phyloP scores from a whole-genome alignment of 148 eudicot species.

The Rhododendron vialii region DNA sequence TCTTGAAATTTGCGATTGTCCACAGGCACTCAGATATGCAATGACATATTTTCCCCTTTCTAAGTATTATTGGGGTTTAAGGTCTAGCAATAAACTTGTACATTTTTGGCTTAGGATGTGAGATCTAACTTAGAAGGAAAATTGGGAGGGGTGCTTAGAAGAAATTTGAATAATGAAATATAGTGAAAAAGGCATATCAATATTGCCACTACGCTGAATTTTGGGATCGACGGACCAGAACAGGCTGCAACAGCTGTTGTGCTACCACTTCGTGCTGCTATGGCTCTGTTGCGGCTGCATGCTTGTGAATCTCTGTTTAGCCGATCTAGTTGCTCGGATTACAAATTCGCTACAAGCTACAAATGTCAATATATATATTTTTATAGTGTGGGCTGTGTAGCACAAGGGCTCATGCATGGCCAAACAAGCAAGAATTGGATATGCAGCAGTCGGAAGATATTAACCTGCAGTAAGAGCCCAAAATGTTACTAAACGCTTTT shows the following conservation, averaged over 20 bases:
- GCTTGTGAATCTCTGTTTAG: background rate
- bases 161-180: background rate
- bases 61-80: background rate
- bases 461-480: background rate
- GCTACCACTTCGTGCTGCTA: slow-evolving; percentile 1
- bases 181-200: background rate
- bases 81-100: background rate
- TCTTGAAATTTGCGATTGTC: background rate
- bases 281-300: background rate
- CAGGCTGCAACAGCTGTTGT: background rate
- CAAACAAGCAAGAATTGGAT: background rate
- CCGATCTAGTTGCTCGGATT: background rate
- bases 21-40: background rate
- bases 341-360: background rate
- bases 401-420: background rate
- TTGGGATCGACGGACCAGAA: background rate
- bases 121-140: background rate
- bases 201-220: background rate
- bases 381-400: background rate
- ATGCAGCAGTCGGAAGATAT: background rate
- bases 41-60: background rate
- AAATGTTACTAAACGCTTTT: background rate
- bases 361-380: background rate
- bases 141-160: background rate
- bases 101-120: background rate